Conservation (phyloP, 495 filamentous ascomycete genomes). For the Aspergillus nanangensis region DNA sequence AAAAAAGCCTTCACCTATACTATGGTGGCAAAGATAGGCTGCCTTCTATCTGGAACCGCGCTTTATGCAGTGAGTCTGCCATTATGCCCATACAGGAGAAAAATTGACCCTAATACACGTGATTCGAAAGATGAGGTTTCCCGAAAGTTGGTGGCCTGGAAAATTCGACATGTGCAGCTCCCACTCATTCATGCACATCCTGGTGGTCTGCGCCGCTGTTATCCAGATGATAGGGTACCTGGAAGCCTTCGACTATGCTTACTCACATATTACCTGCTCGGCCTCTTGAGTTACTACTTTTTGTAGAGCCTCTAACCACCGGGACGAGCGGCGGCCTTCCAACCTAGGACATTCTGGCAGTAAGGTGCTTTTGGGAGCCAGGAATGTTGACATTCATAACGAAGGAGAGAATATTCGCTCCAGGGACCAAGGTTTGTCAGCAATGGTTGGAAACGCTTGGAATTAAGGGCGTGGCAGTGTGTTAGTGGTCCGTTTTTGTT, state of each 20-base stretch:
- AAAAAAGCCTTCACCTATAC: background rate
- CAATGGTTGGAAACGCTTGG: background rate
- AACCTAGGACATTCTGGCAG: background rate
- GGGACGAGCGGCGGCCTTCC: background rate
- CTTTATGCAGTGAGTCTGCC: background rate
- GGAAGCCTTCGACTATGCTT: background rate
- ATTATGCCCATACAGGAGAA: background rate
- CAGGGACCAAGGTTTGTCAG: background rate
- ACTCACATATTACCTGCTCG: background rate
- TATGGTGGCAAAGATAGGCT: background rate
- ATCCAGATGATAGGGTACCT: background rate
- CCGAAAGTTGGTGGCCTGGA: background rate
- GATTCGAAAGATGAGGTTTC: background rate
- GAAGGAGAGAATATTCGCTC: background rate
- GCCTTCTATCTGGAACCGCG: background rate
- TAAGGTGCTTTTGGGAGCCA: background rate
- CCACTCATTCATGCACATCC: background rate
- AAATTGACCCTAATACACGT: background rate
- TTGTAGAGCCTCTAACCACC: background rate
- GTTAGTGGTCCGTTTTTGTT: background rate
- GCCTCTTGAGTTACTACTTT: background rate
- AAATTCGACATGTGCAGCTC: background rate
- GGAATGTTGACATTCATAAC: background rate
- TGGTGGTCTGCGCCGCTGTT: background rate
- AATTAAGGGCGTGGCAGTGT: background rate